Conservation (phyloP, 148 eudicot species). For the Linanthus parryae region DNA sequence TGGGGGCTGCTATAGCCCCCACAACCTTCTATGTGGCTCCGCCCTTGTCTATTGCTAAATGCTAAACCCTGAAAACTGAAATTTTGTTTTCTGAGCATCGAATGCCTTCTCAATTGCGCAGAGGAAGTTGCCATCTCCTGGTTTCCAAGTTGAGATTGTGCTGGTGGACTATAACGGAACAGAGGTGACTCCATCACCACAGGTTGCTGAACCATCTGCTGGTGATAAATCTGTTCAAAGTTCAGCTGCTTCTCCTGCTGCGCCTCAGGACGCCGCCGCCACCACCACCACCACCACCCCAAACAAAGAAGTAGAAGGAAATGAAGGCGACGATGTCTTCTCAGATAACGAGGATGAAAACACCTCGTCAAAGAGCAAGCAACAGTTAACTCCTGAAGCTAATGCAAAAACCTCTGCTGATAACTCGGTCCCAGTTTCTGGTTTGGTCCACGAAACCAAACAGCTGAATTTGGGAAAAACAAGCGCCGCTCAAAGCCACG, state of each 20-base stretch:
- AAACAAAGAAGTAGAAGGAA: slow-evolving; percentile 30
- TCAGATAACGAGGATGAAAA: slow-evolving; percentile 78
- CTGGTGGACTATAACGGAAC: slow-evolving; percentile 66
- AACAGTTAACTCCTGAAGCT: slow-evolving; percentile 23
- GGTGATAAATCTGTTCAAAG: slow-evolving; percentile 34
- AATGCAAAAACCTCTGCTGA: slow-evolving; percentile 22
- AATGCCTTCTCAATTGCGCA: no score
- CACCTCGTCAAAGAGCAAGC: slow-evolving; percentile 34
- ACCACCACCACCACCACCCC: slow-evolving; percentile 25
- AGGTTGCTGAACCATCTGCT: slow-evolving; percentile 28
- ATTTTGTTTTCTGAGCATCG: no score
- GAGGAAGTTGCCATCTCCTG: slow-evolving; percentile 97
- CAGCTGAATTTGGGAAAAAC: slow-evolving; percentile 47
- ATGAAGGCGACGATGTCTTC: slow-evolving; percentile 77
- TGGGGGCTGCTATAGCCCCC: no score
- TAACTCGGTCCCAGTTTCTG: slow-evolving; percentile 30
- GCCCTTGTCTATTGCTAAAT: no score
- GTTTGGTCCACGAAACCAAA: slow-evolving; percentile 47
- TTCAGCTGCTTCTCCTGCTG: slow-evolving; percentile 25
- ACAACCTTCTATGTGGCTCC: no score
- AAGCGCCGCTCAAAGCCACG: slow-evolving; percentile 19
- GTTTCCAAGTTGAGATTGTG: slow-evolving; percentile 94
- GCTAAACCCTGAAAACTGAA: no score
- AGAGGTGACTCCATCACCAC: slow-evolving; percentile 33
- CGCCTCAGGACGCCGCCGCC: slow-evolving; percentile 24